These are phyloP conservation scores for Neurospora terricola DNA, from an alignment of 495 filamentous ascomycete species.

Conservation along the genomic window DNA sequence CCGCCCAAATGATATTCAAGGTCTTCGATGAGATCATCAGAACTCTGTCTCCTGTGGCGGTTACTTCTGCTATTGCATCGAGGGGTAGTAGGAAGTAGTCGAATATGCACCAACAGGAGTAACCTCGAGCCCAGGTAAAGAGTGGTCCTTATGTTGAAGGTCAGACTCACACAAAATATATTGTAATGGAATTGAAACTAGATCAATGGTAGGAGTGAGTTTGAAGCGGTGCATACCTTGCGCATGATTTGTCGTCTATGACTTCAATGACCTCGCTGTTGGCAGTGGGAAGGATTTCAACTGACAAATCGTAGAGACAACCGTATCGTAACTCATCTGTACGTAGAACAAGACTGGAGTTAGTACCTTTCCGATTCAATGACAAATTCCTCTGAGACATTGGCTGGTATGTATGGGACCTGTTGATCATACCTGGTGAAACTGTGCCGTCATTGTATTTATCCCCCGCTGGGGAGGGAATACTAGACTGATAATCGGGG, in stretches of 20 bases:
- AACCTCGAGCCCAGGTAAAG: constrained; percentile 28
- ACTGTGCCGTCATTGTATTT: background rate
- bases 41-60: constrained; percentile 19
- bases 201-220: background rate
- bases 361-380: background rate
- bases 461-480: background rate
- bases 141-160: constrained; percentile 9
- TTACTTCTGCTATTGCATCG: constrained; percentile 1
- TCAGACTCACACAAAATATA: background rate
- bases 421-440: background rate
- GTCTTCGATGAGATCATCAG: constrained; percentile 41
- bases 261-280: constrained; percentile 27
- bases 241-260: constrained; percentile 19
- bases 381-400: background rate
- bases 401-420: background rate
- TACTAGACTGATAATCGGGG: background rate
- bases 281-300: constrained; percentile 24
- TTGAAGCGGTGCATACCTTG: constrained; percentile 9
- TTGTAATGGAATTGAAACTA: background rate
- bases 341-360: background rate
- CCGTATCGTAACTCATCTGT: constrained; percentile 26
- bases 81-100: constrained; percentile 7
- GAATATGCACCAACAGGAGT: constrained; percentile 30
- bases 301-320: constrained; percentile 30
- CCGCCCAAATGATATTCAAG: constrained; percentile 39